Evolutionary conservation across 2,329 filamentous ascomycete genomes (phyloP).

Genomic region (Aspergillus hiratsukae): DNA sequence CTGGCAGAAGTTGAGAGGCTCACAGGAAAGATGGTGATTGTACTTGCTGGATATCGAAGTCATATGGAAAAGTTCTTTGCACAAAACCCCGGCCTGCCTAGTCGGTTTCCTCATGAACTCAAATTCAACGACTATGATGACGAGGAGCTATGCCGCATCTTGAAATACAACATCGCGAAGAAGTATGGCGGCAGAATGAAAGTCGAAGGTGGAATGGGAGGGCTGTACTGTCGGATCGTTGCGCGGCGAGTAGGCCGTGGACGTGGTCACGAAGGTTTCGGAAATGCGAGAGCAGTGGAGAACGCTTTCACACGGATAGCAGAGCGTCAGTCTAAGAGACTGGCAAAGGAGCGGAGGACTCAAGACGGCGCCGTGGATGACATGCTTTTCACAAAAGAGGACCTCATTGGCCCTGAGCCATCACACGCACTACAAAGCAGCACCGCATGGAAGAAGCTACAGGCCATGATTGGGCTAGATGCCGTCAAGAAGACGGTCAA

Average conservation of each 20-base stretch:
- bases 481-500: conserved; percentile 60
- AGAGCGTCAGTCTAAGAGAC: conserved; percentile 55
- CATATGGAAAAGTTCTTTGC: conserved; percentile 74
- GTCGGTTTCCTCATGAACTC: conserved; percentile 63
- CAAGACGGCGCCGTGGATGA: conserved; percentile 48
- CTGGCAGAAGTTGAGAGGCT: conserved; percentile 70
- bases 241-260: conserved; percentile 57
- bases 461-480: conserved; percentile 55
- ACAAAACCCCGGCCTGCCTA: conserved; percentile 67
- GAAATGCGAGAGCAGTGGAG: conserved; percentile 66
- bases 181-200: conserved; percentile 55
- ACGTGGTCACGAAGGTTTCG: conserved; percentile 64
- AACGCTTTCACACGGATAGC: conserved; percentile 55
- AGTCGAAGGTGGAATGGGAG: conserved; percentile 54
- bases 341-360: conserved; percentile 46
- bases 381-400: conserved; percentile 58
- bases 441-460: conserved; percentile 55
- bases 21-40: conserved; percentile 64
- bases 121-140: conserved; percentile 68
- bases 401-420: conserved; percentile 68
- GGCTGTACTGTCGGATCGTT: conserved; percentile 62
- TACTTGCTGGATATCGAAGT: conserved; percentile 68
- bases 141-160: conserved; percentile 58
- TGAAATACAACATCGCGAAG: conserved; percentile 51
- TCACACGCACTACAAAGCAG: conserved; percentile 49